Evolutionary conservation across 805 yeast species (phyloP), one percentile per base, ranked within the genome.

Genomic region (Teunomyces aglyptinius): DNA sequence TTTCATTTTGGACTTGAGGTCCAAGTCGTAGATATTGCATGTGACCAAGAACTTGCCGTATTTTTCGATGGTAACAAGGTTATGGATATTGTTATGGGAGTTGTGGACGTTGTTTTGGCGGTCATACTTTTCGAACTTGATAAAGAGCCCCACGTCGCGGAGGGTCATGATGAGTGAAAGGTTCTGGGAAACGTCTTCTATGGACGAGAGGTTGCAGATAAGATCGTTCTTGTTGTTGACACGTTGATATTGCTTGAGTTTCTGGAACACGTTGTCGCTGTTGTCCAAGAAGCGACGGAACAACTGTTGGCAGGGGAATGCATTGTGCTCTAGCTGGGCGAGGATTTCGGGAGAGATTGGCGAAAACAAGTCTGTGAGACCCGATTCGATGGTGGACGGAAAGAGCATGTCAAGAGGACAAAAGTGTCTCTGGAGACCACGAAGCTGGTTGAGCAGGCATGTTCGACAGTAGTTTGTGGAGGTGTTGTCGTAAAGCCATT

Each of bases 101-200:
- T 61, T 64, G 48, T 65, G 69, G 43, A 49, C 45, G 47, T 65
- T 56, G 45, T 65, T 64, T 28, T 27, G 12, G 52, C 41, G 59
- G 51, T 60, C 62, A 42, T 58, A 60, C 47, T 60, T 61, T 43
- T 63, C 67, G 36, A 77, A 61, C 38, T 70, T 69, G 15, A 78
- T 52, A 45, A 81, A 73, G 13, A 82, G 54, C 0, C 85, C 81
- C 22, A 81, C 81, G 57, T 81, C 86, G 29, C 86, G 65, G 27
- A 75, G 59, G 0, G 85, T 68, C 85, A 81, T 81, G 4, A 72
- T 68, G 16, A 69, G 56, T 5, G 70, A 63, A 22, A 79, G 53
- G 26, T 63, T 65, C 1, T 68, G 68, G 48, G 68, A 68, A 7
- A 76, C 81, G 49, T 75, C 79, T 2, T 59, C 50, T 18, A 41